Percentiles rank a stretch among this genome's conserved stretches.
phyloP scores from a whole-genome alignment of 495 filamentous ascomycete species.

The Immersiella caudata region DNA sequence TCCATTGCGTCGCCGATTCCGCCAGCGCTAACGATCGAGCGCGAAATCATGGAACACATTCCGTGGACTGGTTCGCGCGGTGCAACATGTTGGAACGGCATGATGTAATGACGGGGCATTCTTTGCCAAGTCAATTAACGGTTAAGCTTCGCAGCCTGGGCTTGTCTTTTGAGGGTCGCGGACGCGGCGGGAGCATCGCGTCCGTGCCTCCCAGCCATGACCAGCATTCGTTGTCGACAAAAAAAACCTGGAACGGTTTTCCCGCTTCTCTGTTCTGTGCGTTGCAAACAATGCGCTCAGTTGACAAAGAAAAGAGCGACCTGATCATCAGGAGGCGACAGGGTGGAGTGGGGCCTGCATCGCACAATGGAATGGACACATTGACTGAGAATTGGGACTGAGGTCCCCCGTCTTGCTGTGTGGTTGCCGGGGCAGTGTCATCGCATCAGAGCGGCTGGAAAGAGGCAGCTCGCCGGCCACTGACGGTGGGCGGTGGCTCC shows the following conservation, averaged over 20 bases:
- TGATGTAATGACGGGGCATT: slow-evolving; percentile 32
- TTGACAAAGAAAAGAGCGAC: not conserved
- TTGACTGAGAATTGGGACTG: not conserved
- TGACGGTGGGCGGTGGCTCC: not conserved
- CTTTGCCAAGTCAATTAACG: slow-evolving; percentile 17
- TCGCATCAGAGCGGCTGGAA: not conserved
- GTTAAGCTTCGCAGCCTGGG: slow-evolving; percentile 9
- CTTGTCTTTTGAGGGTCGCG: not conserved
- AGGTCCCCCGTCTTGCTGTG: not conserved
- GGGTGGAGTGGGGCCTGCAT: not conserved
- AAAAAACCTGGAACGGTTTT: not conserved
- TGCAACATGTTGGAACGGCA: slow-evolving; percentile 11
- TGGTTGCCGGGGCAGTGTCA: not conserved
- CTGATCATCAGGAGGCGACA: slow-evolving; percentile 2
- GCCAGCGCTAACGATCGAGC: not conserved
- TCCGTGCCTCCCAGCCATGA: not conserved
- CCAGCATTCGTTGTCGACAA: not conserved
- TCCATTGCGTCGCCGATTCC: not conserved
- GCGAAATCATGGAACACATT: not conserved
- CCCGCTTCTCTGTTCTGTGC: not conserved
- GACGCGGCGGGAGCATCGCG: not conserved
- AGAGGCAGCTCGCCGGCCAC: not conserved
- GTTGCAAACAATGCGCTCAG: not conserved
- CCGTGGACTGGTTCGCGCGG: not conserved
- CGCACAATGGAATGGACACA: not conserved